These are phyloP conservation scores for Rhexocercosporidium sp. DNA, from an alignment of 2,329 filamentous ascomycete species.

Conservation along the genomic window DNA sequence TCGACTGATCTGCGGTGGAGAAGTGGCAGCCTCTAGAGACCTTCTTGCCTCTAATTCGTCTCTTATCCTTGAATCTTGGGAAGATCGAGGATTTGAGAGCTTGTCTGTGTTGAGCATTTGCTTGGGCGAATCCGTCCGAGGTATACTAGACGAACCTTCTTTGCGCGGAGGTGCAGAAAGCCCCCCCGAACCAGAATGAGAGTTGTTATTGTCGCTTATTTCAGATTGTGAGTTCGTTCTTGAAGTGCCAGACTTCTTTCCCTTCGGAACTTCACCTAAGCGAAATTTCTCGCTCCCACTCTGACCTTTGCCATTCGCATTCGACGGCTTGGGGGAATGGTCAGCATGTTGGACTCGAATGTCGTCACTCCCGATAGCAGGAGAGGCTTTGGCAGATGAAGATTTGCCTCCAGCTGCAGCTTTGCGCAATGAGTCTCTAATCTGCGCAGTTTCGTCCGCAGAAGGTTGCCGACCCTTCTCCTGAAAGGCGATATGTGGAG, in stretches of 20 bases:
- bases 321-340: conserved; percentile 30
- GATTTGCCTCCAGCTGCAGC: conserved; percentile 36
- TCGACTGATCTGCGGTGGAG: conserved; percentile 52
- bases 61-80: conserved; percentile 61
- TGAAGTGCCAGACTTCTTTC: conserved; percentile 53
- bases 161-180: conserved; percentile 34
- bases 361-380: conserved; percentile 37
- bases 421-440: conserved; percentile 53
- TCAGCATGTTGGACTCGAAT: conserved; percentile 37
- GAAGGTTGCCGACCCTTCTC: conserved; percentile 75
- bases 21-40: conserved; percentile 42
- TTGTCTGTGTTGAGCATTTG: conserved; percentile 42
- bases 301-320: conserved; percentile 44
- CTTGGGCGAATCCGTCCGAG: conserved; percentile 36
- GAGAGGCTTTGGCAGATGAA: conserved; percentile 33
- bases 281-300: conserved; percentile 67
- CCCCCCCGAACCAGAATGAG: conserved; percentile 45
- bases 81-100: conserved; percentile 55
- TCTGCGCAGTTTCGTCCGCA: conserved; percentile 59
- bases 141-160: conserved; percentile 28
- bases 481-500: conserved; percentile 91
- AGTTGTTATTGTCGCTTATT: conserved; percentile 38
- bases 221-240: conserved; percentile 46
- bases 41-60: conserved; percentile 57
- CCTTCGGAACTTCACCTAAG: conserved; percentile 80